Conservation (phyloP, 108 stramenopile species). For the Stephanodiscus triporus region DNA sequence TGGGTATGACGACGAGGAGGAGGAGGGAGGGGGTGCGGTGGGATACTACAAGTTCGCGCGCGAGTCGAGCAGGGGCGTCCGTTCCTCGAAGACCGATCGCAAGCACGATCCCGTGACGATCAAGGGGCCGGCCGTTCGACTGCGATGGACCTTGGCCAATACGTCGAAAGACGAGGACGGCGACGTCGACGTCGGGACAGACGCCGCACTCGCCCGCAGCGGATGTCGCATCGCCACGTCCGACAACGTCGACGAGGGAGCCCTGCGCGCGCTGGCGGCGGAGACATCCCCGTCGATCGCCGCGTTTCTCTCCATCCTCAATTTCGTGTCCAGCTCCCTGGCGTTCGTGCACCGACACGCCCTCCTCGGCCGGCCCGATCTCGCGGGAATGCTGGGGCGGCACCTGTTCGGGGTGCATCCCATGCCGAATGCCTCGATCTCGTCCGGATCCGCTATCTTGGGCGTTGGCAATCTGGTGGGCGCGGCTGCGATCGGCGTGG, state of each 20-base stretch:
- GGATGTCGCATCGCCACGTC: slow-evolving; percentile 10
- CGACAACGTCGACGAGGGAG: slow-evolving; percentile 20
- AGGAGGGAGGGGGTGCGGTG: slow-evolving; percentile 3
- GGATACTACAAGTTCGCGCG: slow-evolving; percentile 28
- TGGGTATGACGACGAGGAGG: not conserved
- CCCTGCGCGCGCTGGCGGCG: slow-evolving; percentile 3
- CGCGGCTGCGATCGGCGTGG: slow-evolving; percentile 38
- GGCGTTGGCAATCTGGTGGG: slow-evolving; percentile 50
- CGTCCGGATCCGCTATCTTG: slow-evolving; percentile 52
- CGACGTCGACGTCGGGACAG: not conserved
- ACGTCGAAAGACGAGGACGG: not conserved
- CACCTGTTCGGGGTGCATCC: slow-evolving; percentile 61
- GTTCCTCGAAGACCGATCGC: not conserved
- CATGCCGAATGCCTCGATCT: slow-evolving; percentile 26
- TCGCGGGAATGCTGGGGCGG: slow-evolving; percentile 59
- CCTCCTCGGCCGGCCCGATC: slow-evolving; percentile 43
- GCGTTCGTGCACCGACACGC: slow-evolving; percentile 59
- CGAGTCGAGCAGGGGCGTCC: slow-evolving; percentile 2
- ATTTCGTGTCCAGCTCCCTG: slow-evolving; percentile 49
- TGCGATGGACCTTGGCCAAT: slow-evolving; percentile 25
- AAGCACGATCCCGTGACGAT: slow-evolving; percentile 25
- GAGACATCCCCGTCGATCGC: slow-evolving; percentile 21
- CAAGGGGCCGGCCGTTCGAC: slow-evolving; percentile 29
- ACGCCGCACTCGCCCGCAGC: not conserved
- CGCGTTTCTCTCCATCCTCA: slow-evolving; percentile 40